A percentile compares a stretch with the other conserved stretches of the same genome.
phyloP scores from a whole-genome alignment of 345 rosid genomes.

The Melastoma malabathricum region DNA sequence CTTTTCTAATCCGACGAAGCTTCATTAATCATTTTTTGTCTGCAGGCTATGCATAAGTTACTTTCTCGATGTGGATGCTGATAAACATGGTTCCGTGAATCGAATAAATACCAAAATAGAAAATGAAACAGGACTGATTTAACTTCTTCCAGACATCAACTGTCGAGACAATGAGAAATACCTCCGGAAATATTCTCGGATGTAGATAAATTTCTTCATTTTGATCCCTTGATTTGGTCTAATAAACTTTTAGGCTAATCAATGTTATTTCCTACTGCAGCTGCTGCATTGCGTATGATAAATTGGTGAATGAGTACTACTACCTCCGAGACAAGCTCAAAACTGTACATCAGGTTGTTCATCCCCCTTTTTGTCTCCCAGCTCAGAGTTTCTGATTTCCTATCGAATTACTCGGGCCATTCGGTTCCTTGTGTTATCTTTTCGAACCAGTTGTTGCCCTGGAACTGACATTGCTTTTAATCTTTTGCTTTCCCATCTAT shows the following conservation, averaged over 20 bases:
- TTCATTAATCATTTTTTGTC: not conserved
- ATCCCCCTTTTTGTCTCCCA: no score
- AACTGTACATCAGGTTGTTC: conserved; percentile 11
- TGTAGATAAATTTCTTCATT: no score
- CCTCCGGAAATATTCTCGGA: no score
- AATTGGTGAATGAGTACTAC: conserved; percentile 11
- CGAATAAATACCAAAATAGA: no score
- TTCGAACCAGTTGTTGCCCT: not conserved
- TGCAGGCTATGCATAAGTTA: no score
- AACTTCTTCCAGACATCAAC: not conserved
- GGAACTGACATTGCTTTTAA: not conserved
- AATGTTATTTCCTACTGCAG: conserved; percentile 6
- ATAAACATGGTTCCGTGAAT: no score
- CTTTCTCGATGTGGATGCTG: no score
- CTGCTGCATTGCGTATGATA: conserved; percentile 9
- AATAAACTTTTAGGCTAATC: not conserved
- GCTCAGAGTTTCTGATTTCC: not conserved
- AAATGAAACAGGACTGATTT: not conserved
- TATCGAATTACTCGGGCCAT: no score
- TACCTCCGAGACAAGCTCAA: conserved; percentile 9
- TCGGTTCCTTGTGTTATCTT: not conserved
- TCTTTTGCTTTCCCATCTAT: no score
- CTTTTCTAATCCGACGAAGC: no score
- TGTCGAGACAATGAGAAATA: not conserved
- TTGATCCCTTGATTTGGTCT: not conserved